Conservation (phyloP, 768 basidiomycete species). For the Phlebiopsis flavidoalba region DNA sequence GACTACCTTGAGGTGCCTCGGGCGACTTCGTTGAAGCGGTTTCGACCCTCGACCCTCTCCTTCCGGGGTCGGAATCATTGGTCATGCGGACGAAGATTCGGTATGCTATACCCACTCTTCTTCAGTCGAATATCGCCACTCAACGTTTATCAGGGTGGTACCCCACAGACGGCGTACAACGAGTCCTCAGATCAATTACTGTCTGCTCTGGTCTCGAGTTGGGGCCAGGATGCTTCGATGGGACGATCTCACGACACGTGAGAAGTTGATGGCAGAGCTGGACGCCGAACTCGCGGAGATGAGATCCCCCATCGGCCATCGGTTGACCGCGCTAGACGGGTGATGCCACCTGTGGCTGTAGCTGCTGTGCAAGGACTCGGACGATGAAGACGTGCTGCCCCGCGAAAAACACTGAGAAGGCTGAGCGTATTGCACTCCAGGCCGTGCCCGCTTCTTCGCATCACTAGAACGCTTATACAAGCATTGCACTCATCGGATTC, state of each 20-base stretch:
- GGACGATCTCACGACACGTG: conserved; percentile 44
- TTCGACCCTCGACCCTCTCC: conserved; percentile 32
- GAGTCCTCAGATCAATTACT: conserved; percentile 57
- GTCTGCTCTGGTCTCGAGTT: conserved; percentile 63
- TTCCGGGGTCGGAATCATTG: conserved; percentile 23
- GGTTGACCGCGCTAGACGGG: conserved; percentile 73
- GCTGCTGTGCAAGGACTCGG: conserved; percentile 40
- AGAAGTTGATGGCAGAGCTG: conserved; percentile 64
- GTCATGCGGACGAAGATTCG: conserved; percentile 13
- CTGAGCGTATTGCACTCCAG: conserved; percentile 21
- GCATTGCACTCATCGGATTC: conserved; percentile 94
- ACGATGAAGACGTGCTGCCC: conserved; percentile 34
- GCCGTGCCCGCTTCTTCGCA: conserved; percentile 74
- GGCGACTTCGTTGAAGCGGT: conserved; percentile 51
- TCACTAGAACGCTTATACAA: conserved; percentile 92
- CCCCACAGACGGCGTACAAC: conserved; percentile 59
- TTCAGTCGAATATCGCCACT: neutral
- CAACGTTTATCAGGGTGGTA: conserved; percentile 27
- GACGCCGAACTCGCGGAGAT: conserved; percentile 87
- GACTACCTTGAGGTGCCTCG: conserved; percentile 48
- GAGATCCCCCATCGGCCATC: conserved; percentile 87
- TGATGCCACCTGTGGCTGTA: conserved; percentile 25
- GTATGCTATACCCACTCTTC: neutral
- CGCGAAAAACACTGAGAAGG: conserved; percentile 18
- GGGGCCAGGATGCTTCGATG: conserved; percentile 48